Conservation (phyloP, 139 green algal species). For the Chlorella sp. region DNA sequence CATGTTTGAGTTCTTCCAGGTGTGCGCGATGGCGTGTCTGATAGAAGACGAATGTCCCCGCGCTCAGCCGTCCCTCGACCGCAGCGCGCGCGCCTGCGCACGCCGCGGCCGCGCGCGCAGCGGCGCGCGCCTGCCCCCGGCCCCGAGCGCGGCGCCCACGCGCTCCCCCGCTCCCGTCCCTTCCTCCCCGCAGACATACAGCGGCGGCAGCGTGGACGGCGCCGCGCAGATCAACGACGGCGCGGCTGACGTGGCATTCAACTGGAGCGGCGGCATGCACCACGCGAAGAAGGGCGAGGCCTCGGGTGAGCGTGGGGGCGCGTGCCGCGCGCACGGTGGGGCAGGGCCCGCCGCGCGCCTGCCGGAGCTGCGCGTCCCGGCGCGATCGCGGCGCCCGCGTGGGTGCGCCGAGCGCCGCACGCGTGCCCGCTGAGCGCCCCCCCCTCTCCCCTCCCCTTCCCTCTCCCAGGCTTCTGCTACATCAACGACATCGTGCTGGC, state of each 20-base stretch:
- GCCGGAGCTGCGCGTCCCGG: too few relatives aligned
- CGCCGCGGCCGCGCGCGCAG: not conserved
- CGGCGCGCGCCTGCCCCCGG: not conserved
- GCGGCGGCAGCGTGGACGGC: conserved; percentile 81
- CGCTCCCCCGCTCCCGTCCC: too few relatives aligned
- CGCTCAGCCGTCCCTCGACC: too few relatives aligned
- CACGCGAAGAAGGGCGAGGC: conserved; percentile 93
- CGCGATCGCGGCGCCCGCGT: too few relatives aligned
- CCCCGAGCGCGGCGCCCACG: too few relatives aligned
- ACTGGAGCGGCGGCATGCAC: conserved; percentile 97
- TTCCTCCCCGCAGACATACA: conserved; percentile 67
- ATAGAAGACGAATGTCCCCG: too few relatives aligned
- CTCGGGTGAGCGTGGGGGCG: conserved; percentile 27
- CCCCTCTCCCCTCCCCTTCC: not conserved
- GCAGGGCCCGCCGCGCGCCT: too few relatives aligned
- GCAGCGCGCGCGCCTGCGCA: too few relatives aligned
- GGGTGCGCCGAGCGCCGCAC: too few relatives aligned
- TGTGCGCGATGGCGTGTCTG: too few relatives aligned
- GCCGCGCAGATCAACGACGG: conserved; percentile 89
- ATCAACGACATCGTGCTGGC: conserved; percentile 99
- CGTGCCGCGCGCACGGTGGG: too few relatives aligned
- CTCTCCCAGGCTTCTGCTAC: conserved; percentile 93
- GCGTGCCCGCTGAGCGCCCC: too few relatives aligned
- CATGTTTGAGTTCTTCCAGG: conserved; percentile 95
- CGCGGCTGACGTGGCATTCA: conserved; percentile 88